A percentile compares a stretch with the other conserved stretches of the same genome.
Conservation (phyloP, 768 basidiomycete genomes). For the Trametes coccinea region DNA sequence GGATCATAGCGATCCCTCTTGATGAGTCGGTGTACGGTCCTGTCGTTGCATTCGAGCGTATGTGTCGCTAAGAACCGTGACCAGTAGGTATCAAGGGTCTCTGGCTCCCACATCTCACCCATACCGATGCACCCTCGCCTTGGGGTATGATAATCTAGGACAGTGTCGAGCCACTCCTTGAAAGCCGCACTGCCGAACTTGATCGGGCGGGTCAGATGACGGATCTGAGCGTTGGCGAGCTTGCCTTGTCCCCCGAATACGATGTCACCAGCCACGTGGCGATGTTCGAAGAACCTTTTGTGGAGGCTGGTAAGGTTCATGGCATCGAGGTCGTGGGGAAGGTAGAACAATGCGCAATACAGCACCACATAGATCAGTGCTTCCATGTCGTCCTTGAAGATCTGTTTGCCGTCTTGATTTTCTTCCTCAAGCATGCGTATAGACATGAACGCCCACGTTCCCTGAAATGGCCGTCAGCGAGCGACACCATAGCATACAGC, state of each 20-base stretch:
- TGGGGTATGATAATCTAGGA: neutral
- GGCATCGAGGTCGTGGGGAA: too few relatives aligned
- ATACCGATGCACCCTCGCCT: too few relatives aligned
- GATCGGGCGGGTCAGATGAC: neutral
- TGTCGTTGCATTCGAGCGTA: neutral
- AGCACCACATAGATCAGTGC: slow-evolving; percentile 12
- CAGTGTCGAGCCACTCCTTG: slow-evolving; percentile 1
- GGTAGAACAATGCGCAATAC: neutral
- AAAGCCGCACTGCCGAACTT: neutral
- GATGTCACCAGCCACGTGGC: too few relatives aligned
- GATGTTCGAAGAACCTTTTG: too few relatives aligned
- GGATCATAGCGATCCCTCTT: too few relatives aligned
- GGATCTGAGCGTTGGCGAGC: neutral
- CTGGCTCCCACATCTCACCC: neutral
- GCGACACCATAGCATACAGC: too few relatives aligned
- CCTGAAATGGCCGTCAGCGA: neutral
- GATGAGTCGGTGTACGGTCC: neutral
- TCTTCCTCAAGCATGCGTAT: neutral
- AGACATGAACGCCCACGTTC: slow-evolving; percentile 3
- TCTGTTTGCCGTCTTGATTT: too few relatives aligned
- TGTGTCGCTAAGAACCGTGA: neutral
- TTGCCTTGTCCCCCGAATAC: neutral
- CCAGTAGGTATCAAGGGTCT: neutral
- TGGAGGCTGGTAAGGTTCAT: too few relatives aligned
- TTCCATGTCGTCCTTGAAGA: slow-evolving; percentile 11